phyloP scores from a whole-genome alignment of 202 grass and related monocot genomes.

The Brachypodium distachyon region DNA sequence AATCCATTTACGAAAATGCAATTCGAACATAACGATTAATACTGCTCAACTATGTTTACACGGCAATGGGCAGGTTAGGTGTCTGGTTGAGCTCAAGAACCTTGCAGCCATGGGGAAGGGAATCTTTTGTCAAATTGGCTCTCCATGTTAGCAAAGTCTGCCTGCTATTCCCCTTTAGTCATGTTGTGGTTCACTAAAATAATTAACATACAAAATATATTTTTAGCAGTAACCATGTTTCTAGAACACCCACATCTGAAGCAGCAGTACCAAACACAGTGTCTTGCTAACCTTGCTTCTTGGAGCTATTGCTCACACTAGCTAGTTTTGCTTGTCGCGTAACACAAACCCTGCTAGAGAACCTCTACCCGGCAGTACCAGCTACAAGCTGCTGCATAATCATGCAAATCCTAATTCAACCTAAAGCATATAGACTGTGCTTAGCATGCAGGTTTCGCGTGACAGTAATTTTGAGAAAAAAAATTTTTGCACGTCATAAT shows the following conservation, averaged over 20 bases:
- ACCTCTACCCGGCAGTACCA: not conserved
- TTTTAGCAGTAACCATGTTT: not conserved
- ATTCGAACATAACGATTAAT: not conserved
- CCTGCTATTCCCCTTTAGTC: not conserved
- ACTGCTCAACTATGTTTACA: not conserved
- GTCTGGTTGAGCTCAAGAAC: not conserved
- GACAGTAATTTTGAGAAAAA: not conserved
- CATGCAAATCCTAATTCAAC: not conserved
- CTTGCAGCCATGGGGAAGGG: not conserved
- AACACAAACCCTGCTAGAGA: not conserved
- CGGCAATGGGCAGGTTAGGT: not conserved
- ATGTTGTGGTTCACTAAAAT: not conserved
- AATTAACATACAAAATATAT: not conserved
- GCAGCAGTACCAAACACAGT: not conserved
- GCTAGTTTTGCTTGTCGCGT: not conserved
- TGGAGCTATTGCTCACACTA: not conserved
- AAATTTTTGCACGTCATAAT: not conserved
- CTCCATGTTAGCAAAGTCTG: not conserved
- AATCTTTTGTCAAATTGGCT: not conserved
- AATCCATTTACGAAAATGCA: not conserved
- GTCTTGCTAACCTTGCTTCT: not conserved
- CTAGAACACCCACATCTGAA: not conserved
- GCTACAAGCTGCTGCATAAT: not conserved
- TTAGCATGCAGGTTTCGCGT: not conserved
- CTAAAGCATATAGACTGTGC: not conserved